Percentiles rank a stretch among this genome's conserved stretches.
Conservation (phyloP, 805 yeast species). For the Kuraishia piskuri region DNA sequence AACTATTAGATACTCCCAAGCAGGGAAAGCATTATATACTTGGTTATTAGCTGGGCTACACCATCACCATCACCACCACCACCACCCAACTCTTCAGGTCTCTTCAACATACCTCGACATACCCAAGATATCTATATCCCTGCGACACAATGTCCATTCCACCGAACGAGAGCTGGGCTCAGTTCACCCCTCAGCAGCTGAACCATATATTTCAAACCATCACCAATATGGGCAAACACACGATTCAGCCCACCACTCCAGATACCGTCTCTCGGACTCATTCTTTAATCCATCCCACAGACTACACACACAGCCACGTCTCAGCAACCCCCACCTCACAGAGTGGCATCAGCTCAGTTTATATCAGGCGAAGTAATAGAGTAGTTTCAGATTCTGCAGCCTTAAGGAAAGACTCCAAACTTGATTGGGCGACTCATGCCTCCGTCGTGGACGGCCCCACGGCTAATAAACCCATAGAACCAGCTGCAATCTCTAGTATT, state of each 20-base stretch:
- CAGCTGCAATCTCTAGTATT: not conserved
- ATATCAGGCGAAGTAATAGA: not conserved
- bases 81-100: too few species aligned
- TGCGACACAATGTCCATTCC: not conserved
- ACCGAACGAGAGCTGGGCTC: not conserved
- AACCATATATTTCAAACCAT: not conserved
- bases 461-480: too few species aligned
- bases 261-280: not conserved
- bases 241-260: not conserved
- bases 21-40: too few species aligned
- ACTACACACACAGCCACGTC: not conserved
- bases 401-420: not conserved
- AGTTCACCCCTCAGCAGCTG: not conserved
- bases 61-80: too few species aligned
- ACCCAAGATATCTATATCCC: too few species aligned
- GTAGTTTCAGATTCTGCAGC: not conserved
- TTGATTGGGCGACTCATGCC: too few species aligned
- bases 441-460: too few species aligned
- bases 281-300: not conserved
- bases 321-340: not conserved
- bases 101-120: too few species aligned
- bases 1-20: too few species aligned
- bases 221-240: not conserved
- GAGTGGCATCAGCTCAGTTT: not conserved
- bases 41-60: too few species aligned